Evolutionary conservation across 176 grass and related monocot species (phyloP).

Genomic region (Musa beccarii): DNA sequence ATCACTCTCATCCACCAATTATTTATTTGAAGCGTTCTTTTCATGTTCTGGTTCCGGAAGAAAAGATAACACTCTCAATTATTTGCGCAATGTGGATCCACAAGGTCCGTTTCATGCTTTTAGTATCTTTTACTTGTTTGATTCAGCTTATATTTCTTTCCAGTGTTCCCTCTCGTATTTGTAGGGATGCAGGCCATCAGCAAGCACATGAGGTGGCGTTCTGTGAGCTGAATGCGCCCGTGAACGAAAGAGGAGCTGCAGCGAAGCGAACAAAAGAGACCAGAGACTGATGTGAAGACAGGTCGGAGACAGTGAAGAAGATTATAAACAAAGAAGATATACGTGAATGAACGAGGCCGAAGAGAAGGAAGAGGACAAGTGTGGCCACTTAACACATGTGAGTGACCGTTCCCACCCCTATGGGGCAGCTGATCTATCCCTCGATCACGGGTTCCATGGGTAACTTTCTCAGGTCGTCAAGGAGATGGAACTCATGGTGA

Average conservation of each 20-base stretch:
- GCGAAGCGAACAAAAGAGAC: background rate
- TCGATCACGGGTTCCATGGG: background rate
- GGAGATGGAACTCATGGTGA: too few relatives aligned
- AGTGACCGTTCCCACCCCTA: background rate
- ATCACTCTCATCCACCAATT: too few relatives aligned
- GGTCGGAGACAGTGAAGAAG: background rate
- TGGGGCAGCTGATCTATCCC: background rate
- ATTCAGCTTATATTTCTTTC: too few relatives aligned
- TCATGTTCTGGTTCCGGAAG: too few relatives aligned
- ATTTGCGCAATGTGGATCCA: too few relatives aligned
- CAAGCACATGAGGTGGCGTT: background rate
- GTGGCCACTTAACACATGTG: background rate
- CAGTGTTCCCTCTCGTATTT: background rate
- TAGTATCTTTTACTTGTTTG: too few relatives aligned
- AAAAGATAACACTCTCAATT: too few relatives aligned
- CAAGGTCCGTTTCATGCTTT: too few relatives aligned
- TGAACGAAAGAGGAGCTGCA: background rate
- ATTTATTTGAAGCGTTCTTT: too few relatives aligned
- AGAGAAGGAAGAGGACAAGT: background rate
- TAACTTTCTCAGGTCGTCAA: too few relatives aligned
- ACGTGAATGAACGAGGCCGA: background rate
- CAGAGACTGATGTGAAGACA: background rate
- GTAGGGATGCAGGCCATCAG: background rate
- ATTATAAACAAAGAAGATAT: background rate
- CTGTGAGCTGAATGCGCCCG: background rate